These are phyloP conservation scores for Tolypocladium nubicola DNA, from an alignment of 2,329 filamentous ascomycete species.

Conservation along the genomic window DNA sequence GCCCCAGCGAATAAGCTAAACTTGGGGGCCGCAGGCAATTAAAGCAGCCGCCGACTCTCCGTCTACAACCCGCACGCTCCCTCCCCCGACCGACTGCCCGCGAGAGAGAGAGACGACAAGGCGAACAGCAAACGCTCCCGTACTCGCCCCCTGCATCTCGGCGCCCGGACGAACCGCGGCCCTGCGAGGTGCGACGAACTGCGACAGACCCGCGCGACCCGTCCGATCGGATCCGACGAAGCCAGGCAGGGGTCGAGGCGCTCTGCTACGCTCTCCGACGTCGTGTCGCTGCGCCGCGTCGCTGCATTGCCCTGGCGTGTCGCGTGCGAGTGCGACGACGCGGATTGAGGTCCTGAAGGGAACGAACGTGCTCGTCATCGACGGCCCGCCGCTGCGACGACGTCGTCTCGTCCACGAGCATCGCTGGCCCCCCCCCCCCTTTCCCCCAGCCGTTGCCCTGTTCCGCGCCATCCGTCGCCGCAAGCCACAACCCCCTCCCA, in stretches of 20 bases:
- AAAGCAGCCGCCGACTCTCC: constrained; percentile 4
- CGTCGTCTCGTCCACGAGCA: neutral
- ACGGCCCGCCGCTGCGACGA: too few relatives aligned
- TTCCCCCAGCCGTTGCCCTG: neutral
- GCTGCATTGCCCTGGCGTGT: too few relatives aligned
- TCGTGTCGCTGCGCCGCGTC: too few relatives aligned
- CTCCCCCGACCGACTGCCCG: too few relatives aligned
- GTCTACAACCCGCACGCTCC: neutral
- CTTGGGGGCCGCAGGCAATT: neutral
- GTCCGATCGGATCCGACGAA: too few relatives aligned
- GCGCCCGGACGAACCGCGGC: neutral
- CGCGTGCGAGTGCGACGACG: neutral
- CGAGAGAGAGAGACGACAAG: neutral
- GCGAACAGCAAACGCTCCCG: neutral
- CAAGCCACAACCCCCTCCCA: neutral
- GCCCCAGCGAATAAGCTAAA: neutral
- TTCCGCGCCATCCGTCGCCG: neutral
- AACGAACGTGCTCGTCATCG: too few relatives aligned
- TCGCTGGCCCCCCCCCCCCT: neutral
- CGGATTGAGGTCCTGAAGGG: too few relatives aligned
- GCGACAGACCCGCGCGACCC: too few relatives aligned
- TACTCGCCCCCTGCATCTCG: neutral
- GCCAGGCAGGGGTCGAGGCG: too few relatives aligned
- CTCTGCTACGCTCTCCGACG: too few relatives aligned
- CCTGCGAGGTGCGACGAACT: too few relatives aligned